Conservation (phyloP, 306 rosid genomes). For the Trifolium dubium region DNA sequence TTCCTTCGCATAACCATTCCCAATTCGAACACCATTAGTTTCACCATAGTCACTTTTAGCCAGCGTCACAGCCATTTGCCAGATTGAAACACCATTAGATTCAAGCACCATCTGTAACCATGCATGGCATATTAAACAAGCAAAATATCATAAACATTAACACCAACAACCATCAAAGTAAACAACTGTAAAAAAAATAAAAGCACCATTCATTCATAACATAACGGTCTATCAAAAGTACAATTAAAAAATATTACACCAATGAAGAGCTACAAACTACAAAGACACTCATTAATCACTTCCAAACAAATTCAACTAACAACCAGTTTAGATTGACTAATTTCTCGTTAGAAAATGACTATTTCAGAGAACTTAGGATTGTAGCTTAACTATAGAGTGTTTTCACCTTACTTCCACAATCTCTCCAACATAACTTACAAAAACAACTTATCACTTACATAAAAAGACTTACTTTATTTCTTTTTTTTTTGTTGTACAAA, state of each 20-base stretch:
- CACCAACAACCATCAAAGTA: background rate
- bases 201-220: background rate
- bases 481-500: background rate
- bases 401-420: background rate
- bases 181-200: background rate
- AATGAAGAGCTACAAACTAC: background rate
- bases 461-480: background rate
- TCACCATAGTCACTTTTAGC: slow-evolving; percentile 37
- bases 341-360: background rate
- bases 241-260: background rate
- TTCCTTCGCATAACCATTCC: slow-evolving; percentile 54
- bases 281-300: background rate
- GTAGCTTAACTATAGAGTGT: background rate
- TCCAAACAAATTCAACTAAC: background rate
- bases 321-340: background rate
- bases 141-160: background rate
- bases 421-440: background rate
- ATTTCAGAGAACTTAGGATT: background rate
- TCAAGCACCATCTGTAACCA: slow-evolving; percentile 63
- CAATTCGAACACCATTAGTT: slow-evolving; percentile 30
- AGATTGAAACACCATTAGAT: slow-evolving; percentile 74
- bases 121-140: background rate
- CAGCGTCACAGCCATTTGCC: slow-evolving; percentile 83
- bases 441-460: background rate
- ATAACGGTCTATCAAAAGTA: background rate